Evolutionary conservation across 1,284 basidiomycete genomes (phyloP), one percentile per base, ranked within the genome.

Genomic region (Baeospora myosura): DNA sequence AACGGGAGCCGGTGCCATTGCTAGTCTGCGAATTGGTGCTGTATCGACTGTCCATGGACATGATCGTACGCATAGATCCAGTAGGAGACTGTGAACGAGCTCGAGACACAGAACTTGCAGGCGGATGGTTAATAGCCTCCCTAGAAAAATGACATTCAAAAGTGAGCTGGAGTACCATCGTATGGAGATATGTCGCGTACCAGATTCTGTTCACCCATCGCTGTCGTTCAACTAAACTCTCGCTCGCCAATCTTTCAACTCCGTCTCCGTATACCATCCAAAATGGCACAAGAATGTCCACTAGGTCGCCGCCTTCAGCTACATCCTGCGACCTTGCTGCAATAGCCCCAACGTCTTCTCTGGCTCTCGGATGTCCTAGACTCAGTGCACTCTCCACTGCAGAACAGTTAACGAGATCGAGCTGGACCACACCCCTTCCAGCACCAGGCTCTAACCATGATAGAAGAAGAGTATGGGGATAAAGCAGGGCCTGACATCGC

Each of bases 181-280:
- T 37, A 38, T 39, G 17, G 38, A 41, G 43, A 33, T 34, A 28
- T 30, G 21, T 63, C 0, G 64, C 79, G 38, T 52, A 89, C 90
- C 87, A 91, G 40, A 94, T 76, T 2, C 87, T 76, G 52, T 82
- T 85, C 17, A 92, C 86, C 90, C 91, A 93, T 59, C 83, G 76
- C 37, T 89, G 84, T 48, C 90, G 71, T 54, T 92, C 87, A 43
- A 83, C 60, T 3, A 89, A 74, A 47, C 85, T 90, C 54, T 91
- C 89, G 16, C 87, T 81, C 1, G 81, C 90, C 8, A 94, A 58
- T 8, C 89, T 65, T 58, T 94, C 91, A 1, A 88, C 79, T 2
- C 90, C 90, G 58, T 94, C 91, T 14, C 75, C 74, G 55, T 94
- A 94, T 24, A 90, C 56, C 64, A 94, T 72, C 55, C 91, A 88